Base-by-base conservation (phyloP, 805 yeast species). In the Candida chilensis region DNA sequence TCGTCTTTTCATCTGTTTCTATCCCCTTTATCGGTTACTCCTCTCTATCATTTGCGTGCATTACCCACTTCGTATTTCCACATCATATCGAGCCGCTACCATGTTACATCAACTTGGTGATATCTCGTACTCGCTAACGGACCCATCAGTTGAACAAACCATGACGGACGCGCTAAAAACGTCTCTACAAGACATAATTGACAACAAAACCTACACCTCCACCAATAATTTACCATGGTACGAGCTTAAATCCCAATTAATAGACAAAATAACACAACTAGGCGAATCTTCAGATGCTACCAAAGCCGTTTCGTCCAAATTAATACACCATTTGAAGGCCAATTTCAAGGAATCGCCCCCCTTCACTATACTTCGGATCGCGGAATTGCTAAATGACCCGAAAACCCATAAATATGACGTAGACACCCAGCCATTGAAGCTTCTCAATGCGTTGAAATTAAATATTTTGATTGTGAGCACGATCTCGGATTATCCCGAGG, bases 331-430 rank as follows among this genome's bases (percentile, higher is more conserved):
- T 61, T 58, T 41, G 12, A 27, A 34, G 2, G 27, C 14, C 5
- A 31, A 29, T 48, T 65, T 40, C 47, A 41, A 31, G 52, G 60
- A 27, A 3, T 16, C 16, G 42, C 64, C 56, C 5, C 79, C 78
- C 2, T 72, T 71, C 40, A 71, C 76, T 0, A 53, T 70, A 2
- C 37, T 57, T 9, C 39, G 78, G 32, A 41, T 72, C 2, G 58
- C 71, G 13, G 78, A 73, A 40, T 31, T 72, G 8, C 37, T 71
- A 5, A 32, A 45, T n/a, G 54, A 57, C 28, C 76, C 78, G 3
- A 22, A 28, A 11, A 22, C 20, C 6, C 52, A 57, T 22, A 55
- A 55, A 12, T 62, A 60, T 39, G 54, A 50, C 26, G 48, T 51
- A 13, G 44, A 49, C 4, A 41, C 37, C 14, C 58, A 51, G 16